Percentiles rank a stretch among this genome's conserved stretches.
Evolutionary conservation across 106 monocot genomes (phyloP).

Genomic region (Phalaenopsis aphrodite): DNA sequence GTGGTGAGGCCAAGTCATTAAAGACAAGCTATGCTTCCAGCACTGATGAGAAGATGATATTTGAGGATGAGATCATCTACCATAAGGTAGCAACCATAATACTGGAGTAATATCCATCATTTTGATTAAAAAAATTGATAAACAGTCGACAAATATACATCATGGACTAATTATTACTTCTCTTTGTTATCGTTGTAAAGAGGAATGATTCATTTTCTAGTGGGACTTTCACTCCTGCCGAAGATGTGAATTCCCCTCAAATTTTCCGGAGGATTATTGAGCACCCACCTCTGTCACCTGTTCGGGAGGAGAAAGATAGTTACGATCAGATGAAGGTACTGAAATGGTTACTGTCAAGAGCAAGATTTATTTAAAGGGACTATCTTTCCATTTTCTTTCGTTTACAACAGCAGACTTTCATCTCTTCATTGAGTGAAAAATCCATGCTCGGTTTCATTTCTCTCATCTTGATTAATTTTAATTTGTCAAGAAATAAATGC

Average conservation of each 20-base stretch:
- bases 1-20: slow-evolving; percentile 32
- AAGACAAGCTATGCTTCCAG: slow-evolving; percentile 7
- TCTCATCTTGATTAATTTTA: background rate
- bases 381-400: too few species aligned
- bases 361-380: background rate
- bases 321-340: slow-evolving; percentile 10
- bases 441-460: background rate
- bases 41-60: slow-evolving; percentile 66
- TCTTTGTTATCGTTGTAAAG: slow-evolving; percentile 19
- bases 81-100: slow-evolving; percentile 27
- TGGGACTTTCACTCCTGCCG: slow-evolving; percentile 12
- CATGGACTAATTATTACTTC: background rate
- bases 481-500: background rate
- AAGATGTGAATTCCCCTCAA: slow-evolving; percentile 18
- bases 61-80: slow-evolving; percentile 70
- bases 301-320: slow-evolving; percentile 45
- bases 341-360: background rate
- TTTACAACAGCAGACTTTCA: too few species aligned
- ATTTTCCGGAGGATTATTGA: slow-evolving; percentile 26
- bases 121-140: background rate
- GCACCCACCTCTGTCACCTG: slow-evolving; percentile 52
- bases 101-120: background rate
- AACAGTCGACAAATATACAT: background rate
- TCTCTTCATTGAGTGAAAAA: background rate
- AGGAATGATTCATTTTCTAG: slow-evolving; percentile 43